These are phyloP conservation scores for Yarrowia sp. DNA, from an alignment of 805 yeast species.

Conservation along the genomic window DNA sequence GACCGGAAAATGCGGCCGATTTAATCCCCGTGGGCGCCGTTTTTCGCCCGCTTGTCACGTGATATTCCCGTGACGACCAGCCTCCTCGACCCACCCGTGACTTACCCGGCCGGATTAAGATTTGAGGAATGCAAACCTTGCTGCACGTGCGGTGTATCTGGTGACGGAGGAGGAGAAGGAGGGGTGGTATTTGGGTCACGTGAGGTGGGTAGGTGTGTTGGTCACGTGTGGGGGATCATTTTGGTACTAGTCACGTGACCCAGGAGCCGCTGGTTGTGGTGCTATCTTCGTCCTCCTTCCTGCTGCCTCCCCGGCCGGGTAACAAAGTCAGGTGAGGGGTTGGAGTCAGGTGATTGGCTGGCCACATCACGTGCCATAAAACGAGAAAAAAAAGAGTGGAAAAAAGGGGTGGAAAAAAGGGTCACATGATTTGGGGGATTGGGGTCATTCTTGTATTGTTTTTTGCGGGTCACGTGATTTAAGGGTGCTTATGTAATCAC, in stretches of 20 bases:
- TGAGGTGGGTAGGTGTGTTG: neutral
- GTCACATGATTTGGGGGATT: conserved; percentile 1
- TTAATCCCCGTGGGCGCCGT: too few relatives aligned
- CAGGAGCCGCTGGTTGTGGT: too few relatives aligned
- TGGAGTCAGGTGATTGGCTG: conserved; percentile 31
- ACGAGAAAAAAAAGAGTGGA: neutral
- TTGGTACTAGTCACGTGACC: neutral
- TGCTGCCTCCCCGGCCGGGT: conserved; percentile 2
- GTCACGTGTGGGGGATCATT: neutral
- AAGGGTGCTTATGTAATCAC: too few relatives aligned
- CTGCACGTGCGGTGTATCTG: conserved; percentile 13
- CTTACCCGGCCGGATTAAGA: neutral
- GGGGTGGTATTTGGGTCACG: neutral
- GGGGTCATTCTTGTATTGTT: too few relatives aligned
- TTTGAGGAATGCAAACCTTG: neutral
- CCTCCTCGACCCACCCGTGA: neutral
- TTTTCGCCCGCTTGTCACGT: conserved; percentile 3
- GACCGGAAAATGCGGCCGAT: neutral
- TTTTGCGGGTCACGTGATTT: too few relatives aligned
- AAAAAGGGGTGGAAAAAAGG: neutral
- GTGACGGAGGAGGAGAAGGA: neutral
- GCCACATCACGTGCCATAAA: conserved; percentile 7
- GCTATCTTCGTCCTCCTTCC: too few relatives aligned
- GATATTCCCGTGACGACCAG: conserved; percentile 1
- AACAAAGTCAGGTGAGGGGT: conserved; percentile 31